Conservation (phyloP, 768 basidiomycete genomes). For the Termitomyces sp. region DNA sequence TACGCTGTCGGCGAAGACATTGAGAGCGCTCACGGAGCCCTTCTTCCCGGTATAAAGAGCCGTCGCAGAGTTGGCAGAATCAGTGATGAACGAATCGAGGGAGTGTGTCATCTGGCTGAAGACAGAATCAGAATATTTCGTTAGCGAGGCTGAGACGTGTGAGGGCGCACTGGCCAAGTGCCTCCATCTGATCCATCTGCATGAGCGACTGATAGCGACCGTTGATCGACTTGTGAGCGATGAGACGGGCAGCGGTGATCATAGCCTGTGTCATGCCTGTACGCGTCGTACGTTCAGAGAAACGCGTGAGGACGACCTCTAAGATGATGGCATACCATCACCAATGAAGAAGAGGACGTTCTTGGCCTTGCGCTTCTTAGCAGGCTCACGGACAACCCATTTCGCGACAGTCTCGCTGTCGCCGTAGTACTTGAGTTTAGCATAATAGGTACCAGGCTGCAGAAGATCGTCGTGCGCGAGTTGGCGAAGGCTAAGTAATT, state of each 20-base stretch:
- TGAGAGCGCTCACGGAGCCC: constrained; percentile 36
- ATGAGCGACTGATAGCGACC: constrained; percentile 42
- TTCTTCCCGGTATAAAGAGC: constrained; percentile 45
- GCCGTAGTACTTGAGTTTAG: constrained; percentile 33
- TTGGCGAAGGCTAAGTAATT: not conserved
- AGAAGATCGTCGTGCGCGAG: not conserved
- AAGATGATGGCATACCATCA: constrained; percentile 29
- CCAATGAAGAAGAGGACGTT: constrained; percentile 45
- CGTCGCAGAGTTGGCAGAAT: constrained; percentile 45
- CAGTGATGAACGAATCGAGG: constrained; percentile 44
- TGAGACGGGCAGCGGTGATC: constrained; percentile 44
- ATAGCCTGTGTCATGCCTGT: constrained; percentile 45
- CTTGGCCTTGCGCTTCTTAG: constrained; percentile 33
- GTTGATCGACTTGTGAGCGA: constrained; percentile 44
- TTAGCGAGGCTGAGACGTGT: not conserved
- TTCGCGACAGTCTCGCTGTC: constrained; percentile 31
- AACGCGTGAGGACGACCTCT: not conserved
- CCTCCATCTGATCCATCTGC: constrained; percentile 47
- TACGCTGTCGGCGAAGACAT: constrained; percentile 41
- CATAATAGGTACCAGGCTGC: constrained; percentile 38
- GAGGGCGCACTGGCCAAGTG: constrained; percentile 34
- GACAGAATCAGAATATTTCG: not conserved
- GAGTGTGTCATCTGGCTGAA: constrained; percentile 45
- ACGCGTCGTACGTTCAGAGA: not conserved
- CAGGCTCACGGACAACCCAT: constrained; percentile 35